phyloP scores from a whole-genome alignment of 208 protist species.

The Lotmaria passim region DNA sequence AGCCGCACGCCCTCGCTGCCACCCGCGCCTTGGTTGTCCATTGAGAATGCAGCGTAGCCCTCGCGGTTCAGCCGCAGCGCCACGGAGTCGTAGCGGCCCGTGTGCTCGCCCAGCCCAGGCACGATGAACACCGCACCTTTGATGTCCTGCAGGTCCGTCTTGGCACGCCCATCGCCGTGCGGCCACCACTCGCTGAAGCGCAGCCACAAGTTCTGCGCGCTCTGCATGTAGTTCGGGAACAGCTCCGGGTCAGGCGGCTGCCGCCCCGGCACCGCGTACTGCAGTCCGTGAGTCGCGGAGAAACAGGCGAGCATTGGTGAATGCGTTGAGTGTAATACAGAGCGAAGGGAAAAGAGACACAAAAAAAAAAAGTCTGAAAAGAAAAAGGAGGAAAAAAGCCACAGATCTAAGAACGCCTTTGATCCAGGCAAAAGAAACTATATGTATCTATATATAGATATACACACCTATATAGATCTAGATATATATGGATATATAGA shows the following conservation, averaged over 20 bases:
- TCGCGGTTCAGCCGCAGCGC: conserved; percentile 54
- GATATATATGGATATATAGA: too few species aligned
- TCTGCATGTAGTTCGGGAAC: conserved; percentile 81
- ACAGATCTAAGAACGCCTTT: too few species aligned
- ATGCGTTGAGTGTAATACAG: too few species aligned
- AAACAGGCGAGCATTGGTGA: conserved; percentile 6
- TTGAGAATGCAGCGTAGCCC: conserved; percentile 60
- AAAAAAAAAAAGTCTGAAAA: too few species aligned
- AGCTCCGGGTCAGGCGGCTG: conserved; percentile 60
- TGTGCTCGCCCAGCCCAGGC: conserved; percentile 73
- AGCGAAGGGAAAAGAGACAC: too few species aligned
- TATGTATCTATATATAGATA: background rate
- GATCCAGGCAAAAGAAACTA: background rate
- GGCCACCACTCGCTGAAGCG: conserved; percentile 78
- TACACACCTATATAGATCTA: background rate
- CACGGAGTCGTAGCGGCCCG: conserved; percentile 71
- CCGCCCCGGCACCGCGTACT: conserved; percentile 49
- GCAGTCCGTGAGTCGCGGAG: conserved; percentile 36
- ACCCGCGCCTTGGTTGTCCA: conserved; percentile 82
- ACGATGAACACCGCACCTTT: conserved; percentile 76
- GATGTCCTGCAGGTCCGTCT: background rate
- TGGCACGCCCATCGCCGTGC: conserved; percentile 17
- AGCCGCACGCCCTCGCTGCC: conserved; percentile 72
- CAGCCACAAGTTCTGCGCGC: conserved; percentile 74
- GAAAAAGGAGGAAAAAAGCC: too few species aligned